Evolutionary conservation across 352 stramenopile genomes (phyloP).

Genomic region (Pythium scleroteichum): DNA sequence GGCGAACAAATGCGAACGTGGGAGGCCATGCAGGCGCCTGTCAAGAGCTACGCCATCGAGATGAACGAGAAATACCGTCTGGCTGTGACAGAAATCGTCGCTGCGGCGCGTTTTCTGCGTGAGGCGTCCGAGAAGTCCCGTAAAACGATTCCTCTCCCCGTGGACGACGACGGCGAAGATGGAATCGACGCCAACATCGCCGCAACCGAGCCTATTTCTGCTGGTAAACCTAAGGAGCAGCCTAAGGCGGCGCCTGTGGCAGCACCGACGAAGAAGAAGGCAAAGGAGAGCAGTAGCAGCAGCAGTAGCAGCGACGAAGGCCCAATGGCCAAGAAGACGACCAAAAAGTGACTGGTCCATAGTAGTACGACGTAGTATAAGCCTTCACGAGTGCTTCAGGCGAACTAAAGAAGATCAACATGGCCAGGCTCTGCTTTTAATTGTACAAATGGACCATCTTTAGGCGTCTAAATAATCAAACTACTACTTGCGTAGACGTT

Average conservation of each 20-base stretch:
- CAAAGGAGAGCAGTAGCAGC: background rate
- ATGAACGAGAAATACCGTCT: conserved; percentile 66
- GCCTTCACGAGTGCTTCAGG: no score
- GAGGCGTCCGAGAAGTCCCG: conserved; percentile 4
- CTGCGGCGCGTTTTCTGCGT: conserved; percentile 15
- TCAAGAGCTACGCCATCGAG: conserved; percentile 78
- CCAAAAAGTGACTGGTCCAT: background rate
- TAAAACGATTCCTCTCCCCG: conserved; percentile 4
- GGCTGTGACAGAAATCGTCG: conserved; percentile 47
- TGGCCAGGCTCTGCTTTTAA: no score
- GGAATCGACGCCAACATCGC: conserved; percentile 11
- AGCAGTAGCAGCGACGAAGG: background rate
- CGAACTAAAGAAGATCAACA: no score
- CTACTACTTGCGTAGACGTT: no score
- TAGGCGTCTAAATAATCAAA: no score
- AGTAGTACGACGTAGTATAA: no score
- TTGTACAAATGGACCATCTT: no score
- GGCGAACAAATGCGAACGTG: conserved; percentile 70
- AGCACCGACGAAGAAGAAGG: background rate
- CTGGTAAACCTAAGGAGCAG: background rate
- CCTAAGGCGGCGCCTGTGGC: background rate
- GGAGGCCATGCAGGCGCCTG: conserved; percentile 64
- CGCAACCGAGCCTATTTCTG: conserved; percentile 12
- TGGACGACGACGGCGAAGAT: conserved; percentile 1
- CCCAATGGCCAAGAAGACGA: background rate